A percentile compares a stretch with the other conserved stretches of the same genome.
Conservation (phyloP, 1,284 basidiomycete genomes). For the Gomphus bonarii region DNA sequence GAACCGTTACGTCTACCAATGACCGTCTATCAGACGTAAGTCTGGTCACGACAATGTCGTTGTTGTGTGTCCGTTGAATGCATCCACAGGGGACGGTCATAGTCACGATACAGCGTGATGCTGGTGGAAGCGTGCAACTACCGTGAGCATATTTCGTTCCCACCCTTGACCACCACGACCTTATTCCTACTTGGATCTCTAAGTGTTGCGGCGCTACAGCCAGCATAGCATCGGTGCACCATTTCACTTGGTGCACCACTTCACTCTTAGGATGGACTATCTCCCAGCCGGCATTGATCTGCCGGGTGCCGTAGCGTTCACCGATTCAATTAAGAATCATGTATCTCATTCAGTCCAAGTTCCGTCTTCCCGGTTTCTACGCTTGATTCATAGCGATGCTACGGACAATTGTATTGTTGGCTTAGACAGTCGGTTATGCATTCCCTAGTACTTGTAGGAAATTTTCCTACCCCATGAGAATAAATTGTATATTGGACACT, state of each 20-base stretch:
- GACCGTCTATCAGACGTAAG: slow-evolving; percentile 10
- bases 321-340: neutral
- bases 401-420: slow-evolving; percentile 8
- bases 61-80: neutral
- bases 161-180: neutral
- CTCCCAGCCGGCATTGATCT: neutral
- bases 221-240: neutral
- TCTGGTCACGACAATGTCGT: neutral
- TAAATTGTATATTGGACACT: too few species aligned
- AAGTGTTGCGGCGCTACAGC: slow-evolving; percentile 10
- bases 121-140: slow-evolving; percentile 4
- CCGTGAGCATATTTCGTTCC: neutral
- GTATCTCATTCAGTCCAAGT: neutral
- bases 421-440: slow-evolving; percentile 7
- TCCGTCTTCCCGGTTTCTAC: neutral
- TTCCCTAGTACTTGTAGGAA: too few species aligned
- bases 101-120: slow-evolving; percentile 3
- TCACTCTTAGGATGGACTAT: neutral
- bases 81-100: slow-evolving; percentile 7
- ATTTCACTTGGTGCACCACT: neutral
- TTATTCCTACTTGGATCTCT: neutral
- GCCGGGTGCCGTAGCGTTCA: neutral
- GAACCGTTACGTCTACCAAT: slow-evolving; percentile 3
- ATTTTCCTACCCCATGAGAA: too few species aligned
- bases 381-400: neutral